These are phyloP conservation scores for Quercus berberidifolia DNA, from an alignment of 306 rosid species.

Conservation along the genomic window DNA sequence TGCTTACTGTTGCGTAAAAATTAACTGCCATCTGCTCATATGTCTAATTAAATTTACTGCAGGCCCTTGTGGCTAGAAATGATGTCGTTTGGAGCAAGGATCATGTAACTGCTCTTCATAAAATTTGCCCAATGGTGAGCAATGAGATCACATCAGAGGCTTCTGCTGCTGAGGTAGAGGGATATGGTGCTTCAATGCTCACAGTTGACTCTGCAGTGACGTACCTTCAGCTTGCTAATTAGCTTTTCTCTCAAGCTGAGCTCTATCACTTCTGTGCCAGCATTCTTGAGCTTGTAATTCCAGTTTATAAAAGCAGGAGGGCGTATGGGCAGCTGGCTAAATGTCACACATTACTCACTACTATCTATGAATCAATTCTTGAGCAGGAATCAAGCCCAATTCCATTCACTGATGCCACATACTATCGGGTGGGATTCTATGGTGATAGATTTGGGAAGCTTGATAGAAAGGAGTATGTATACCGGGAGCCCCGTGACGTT, in stretches of 20 bases:
- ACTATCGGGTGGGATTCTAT: conserved; percentile 93
- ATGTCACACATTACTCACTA: conserved; percentile 86
- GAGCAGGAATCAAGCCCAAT: conserved; percentile 98
- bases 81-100: conserved; percentile 99
- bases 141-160: conserved; percentile 95
- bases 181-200: conserved; percentile 95
- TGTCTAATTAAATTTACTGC: conserved; percentile 21
- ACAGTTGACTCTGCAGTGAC: conserved; percentile 96
- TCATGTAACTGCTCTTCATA: conserved; percentile 82
- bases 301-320: conserved; percentile 92
- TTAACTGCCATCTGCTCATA: background rate
- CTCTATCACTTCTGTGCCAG: conserved; percentile 95
- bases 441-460: no score
- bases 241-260: conserved; percentile 96
- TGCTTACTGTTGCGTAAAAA: background rate
- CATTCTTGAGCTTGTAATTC: conserved; percentile 93
- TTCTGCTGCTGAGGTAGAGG: conserved; percentile 98
- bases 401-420: conserved; percentile 94
- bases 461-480: no score
- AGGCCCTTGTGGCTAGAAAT: conserved; percentile 98
- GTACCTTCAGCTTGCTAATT: conserved; percentile 94
- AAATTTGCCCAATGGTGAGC: conserved; percentile 96
- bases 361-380: conserved; percentile 85
- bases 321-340: conserved; percentile 87
- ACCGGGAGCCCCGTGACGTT: no score